Conservation (phyloP, 179 eudicot genomes). For the Drosera spatulata region DNA sequence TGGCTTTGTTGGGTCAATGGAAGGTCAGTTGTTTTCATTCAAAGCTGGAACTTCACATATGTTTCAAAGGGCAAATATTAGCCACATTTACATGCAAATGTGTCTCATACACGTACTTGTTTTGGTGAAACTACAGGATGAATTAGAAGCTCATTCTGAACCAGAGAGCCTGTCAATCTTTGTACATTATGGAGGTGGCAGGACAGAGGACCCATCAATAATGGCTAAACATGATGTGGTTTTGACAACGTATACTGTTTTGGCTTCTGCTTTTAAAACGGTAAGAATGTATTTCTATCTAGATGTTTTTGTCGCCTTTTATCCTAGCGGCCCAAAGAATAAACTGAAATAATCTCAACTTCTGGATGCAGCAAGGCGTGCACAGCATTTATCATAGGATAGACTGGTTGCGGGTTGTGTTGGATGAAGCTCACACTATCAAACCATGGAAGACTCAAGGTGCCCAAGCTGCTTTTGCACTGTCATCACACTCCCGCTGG, state of each 20-base stretch:
- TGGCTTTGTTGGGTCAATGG: conserved; percentile 72
- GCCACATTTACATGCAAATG: no score
- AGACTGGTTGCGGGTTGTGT: conserved; percentile 50
- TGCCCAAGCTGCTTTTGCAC: conserved; percentile 47
- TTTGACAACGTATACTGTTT: conserved; percentile 56
- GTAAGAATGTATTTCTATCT: conserved; percentile 14
- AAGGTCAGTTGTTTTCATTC: conserved; percentile 20
- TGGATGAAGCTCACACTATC: conserved; percentile 69
- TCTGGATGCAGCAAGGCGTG: conserved; percentile 19
- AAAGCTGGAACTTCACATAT: no score
- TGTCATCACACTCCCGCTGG: conserved; percentile 55
- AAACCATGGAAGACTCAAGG: conserved; percentile 43
- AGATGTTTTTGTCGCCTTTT: background rate
- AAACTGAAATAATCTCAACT: no score
- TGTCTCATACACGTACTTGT: no score
- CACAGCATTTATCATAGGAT: conserved; percentile 44
- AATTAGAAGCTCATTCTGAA: conserved; percentile 42
- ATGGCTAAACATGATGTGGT: conserved; percentile 49
- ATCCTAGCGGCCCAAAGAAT: no score
- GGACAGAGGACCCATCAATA: conserved; percentile 34
- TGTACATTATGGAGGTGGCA: conserved; percentile 57
- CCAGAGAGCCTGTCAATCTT: conserved; percentile 38
- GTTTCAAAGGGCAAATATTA: no score
- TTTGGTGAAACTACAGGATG: conserved; percentile 27
- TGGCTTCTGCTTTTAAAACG: conserved; percentile 35